Percentiles rank a stretch among this genome's conserved stretches.
phyloP scores from a whole-genome alignment of 2,329 filamentous ascomycete species.

The Grosmannia penicillata region DNA sequence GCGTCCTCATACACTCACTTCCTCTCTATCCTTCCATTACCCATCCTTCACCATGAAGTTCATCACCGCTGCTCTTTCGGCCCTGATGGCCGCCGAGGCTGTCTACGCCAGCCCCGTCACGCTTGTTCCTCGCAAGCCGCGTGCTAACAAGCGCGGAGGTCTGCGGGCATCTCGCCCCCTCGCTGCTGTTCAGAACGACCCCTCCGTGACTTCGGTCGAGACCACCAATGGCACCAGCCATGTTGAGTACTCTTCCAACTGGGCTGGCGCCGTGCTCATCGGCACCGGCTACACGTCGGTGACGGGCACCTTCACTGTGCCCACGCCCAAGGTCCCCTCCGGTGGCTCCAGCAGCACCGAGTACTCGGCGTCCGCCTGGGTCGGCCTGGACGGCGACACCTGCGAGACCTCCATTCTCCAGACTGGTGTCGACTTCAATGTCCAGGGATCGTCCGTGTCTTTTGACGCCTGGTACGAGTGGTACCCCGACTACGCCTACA shows the following conservation, averaged over 20 bases:
- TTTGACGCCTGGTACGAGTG: slow-evolving; percentile 17
- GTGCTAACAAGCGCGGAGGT: slow-evolving; percentile 13
- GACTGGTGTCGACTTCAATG: slow-evolving; percentile 14
- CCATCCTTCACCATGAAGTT: slow-evolving; percentile 31
- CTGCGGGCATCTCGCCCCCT: slow-evolving; percentile 11
- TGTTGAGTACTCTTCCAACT: slow-evolving; percentile 27
- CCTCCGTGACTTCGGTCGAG: background rate
- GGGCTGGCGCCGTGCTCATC: slow-evolving; percentile 9
- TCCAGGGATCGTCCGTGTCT: background rate
- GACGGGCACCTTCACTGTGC: slow-evolving; percentile 10
- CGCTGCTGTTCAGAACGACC: slow-evolving; percentile 10
- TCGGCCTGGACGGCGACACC: slow-evolving; percentile 17
- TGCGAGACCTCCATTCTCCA: slow-evolving; percentile 14
- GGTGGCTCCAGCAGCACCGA: slow-evolving; percentile 9
- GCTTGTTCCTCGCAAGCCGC: slow-evolving; percentile 21
- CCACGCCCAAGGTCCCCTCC: slow-evolving; percentile 10
- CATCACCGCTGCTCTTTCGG: slow-evolving; percentile 21
- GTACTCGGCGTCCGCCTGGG: slow-evolving; percentile 16
- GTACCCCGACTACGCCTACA: slow-evolving; percentile 14
- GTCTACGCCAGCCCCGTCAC: slow-evolving; percentile 30
- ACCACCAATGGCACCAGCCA: background rate
- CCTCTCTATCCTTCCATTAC: background rate
- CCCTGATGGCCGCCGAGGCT: slow-evolving; percentile 19
- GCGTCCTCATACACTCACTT: too few relatives aligned
- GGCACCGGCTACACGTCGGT: slow-evolving; percentile 5